Percentiles rank a stretch among this genome's conserved stretches.
These are phyloP conservation scores for Amanita exitialis DNA, from an alignment of 768 basidiomycete species.

Conservation along the genomic window DNA sequence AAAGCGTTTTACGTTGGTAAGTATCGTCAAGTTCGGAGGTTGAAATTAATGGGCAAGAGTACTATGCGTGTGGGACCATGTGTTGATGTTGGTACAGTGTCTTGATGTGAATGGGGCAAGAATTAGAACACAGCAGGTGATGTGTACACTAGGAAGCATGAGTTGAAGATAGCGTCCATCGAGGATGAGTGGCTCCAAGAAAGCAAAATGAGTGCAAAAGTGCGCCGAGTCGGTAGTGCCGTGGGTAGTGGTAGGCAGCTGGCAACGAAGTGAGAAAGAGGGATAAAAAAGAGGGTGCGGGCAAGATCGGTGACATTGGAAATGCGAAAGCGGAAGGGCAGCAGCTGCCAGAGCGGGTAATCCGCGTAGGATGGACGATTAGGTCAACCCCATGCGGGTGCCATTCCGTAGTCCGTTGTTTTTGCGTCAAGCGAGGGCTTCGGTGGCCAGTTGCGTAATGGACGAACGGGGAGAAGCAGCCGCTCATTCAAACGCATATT, in stretches of 20 bases:
- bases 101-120: neutral
- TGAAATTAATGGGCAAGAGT: neutral
- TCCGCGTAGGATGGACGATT: neutral
- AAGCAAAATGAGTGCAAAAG: neutral
- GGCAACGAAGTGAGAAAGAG: too few species aligned
- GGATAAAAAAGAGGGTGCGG: neutral
- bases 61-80: neutral
- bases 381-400: neutral
- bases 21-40: neutral
- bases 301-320: neutral
- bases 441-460: neutral
- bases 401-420: neutral
- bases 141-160: neutral
- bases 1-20: conserved; percentile 1
- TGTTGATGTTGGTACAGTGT: conserved; percentile 4
- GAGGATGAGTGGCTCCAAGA: neutral
- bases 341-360: neutral
- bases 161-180: neutral
- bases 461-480: neutral
- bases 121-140: neutral
- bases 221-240: neutral
- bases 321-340: neutral
- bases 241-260: neutral
- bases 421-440: neutral
- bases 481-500: conserved; percentile 52